These are phyloP conservation scores for Gomphus sp. DNA, from an alignment of 1,284 basidiomycete species.

Conservation along the genomic window DNA sequence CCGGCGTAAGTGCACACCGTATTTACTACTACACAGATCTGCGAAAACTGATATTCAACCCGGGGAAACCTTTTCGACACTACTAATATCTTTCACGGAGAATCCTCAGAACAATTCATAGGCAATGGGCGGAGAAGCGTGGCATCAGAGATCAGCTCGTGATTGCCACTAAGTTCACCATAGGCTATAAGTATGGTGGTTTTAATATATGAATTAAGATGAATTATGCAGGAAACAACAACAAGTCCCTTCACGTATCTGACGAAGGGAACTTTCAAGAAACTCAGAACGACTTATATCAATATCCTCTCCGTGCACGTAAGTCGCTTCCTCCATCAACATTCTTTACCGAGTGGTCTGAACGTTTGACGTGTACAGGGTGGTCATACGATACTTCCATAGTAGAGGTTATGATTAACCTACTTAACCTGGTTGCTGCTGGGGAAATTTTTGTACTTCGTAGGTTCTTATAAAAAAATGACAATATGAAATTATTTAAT, in stretches of 20 bases:
- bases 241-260: constrained; percentile 22
- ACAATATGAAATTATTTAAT: constrained; percentile 21
- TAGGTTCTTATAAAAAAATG: constrained; percentile 45
- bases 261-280: constrained; percentile 31
- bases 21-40: too few relatives aligned
- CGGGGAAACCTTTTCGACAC: constrained; percentile 27
- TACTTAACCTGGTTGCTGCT: constrained; percentile 34
- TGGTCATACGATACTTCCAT: constrained; percentile 44
- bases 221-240: too few relatives aligned
- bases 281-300: constrained; percentile 32
- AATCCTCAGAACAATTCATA: too few relatives aligned
- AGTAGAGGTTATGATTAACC: constrained; percentile 45
- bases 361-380: constrained; percentile 10
- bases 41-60: too few relatives aligned
- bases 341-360: too few relatives aligned
- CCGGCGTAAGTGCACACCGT: too few relatives aligned
- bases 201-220: constrained; percentile 17
- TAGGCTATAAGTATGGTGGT: constrained; percentile 20
- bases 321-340: too few relatives aligned
- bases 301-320: constrained; percentile 32
- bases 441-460: constrained; percentile 16
- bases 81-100: constrained; percentile 21
- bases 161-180: constrained; percentile 28
- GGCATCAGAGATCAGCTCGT: constrained; percentile 29
- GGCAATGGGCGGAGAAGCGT: constrained; percentile 27